Conservation (phyloP, 2,329 filamentous ascomycete genomes). For the Epichloe sylvatica region DNA sequence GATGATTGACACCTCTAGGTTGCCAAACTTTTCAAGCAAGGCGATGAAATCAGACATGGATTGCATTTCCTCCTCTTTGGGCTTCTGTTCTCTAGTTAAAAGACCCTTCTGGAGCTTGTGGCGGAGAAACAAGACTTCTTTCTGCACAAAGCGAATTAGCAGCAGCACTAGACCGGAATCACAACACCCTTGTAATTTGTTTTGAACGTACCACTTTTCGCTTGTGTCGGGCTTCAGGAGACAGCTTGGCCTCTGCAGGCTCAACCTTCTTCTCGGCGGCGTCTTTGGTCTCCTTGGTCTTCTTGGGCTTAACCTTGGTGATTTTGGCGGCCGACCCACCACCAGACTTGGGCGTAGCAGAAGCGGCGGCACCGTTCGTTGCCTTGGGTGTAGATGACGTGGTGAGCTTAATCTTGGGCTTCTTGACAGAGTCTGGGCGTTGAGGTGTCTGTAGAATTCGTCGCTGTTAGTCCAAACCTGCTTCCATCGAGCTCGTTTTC, state of each 20-base stretch:
- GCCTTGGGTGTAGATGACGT: conserved; percentile 55
- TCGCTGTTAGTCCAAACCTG: background rate
- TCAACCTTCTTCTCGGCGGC: conserved; percentile 43
- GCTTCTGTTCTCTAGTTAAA: conserved; percentile 66
- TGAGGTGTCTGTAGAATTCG: conserved; percentile 34
- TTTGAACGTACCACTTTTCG: conserved; percentile 43
- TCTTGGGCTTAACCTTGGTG: conserved; percentile 44
- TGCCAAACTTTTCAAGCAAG: conserved; percentile 65
- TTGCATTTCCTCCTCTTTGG: conserved; percentile 76
- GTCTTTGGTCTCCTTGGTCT: conserved; percentile 42
- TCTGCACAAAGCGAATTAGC: conserved; percentile 25
- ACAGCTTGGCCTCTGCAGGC: conserved; percentile 43
- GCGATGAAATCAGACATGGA: conserved; percentile 62
- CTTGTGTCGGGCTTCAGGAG: conserved; percentile 40
- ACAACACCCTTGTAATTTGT: background rate
- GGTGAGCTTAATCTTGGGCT: conserved; percentile 53
- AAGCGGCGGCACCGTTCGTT: conserved; percentile 40
- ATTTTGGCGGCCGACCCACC: conserved; percentile 37
- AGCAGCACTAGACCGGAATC: conserved; percentile 18
- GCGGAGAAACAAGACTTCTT: conserved; percentile 78
- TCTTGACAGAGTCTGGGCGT: conserved; percentile 49
- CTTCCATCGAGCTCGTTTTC: background rate
- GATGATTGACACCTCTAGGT: conserved; percentile 82
- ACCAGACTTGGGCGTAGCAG: conserved; percentile 35
- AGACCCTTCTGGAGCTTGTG: conserved; percentile 94